These are phyloP conservation scores for Phytophthora tentaculata DNA, from an alignment of 352 stramenopile species.

Conservation along the genomic window DNA sequence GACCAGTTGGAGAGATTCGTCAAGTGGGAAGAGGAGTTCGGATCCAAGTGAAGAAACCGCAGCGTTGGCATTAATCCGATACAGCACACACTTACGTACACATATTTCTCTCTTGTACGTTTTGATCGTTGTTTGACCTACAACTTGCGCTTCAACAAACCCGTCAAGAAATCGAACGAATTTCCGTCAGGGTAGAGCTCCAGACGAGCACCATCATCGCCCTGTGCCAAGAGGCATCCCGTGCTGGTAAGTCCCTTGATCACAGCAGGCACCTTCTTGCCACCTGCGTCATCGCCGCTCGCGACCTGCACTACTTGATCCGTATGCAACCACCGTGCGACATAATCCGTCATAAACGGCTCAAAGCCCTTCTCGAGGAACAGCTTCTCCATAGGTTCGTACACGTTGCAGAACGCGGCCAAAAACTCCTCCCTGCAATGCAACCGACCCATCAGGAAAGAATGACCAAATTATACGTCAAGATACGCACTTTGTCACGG, in stretches of 20 bases:
- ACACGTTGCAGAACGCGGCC: conserved; percentile 88
- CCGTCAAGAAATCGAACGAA: conserved; percentile 89
- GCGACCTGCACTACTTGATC: conserved; percentile 84
- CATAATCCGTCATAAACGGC: conserved; percentile 86
- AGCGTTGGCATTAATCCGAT: conserved; percentile 8
- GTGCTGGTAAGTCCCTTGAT: conserved; percentile 84
- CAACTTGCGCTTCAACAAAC: conserved; percentile 87
- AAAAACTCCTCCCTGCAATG: conserved; percentile 80
- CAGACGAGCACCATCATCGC: conserved; percentile 64
- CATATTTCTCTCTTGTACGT: conserved; percentile 2
- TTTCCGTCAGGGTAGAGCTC: conserved; percentile 92
- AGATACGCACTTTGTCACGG: conserved; percentile 80
- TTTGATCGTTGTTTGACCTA: conserved; percentile 29
- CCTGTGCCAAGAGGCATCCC: conserved; percentile 77
- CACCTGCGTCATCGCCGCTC: conserved; percentile 50
- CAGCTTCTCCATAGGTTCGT: conserved; percentile 83
- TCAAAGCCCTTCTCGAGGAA: conserved; percentile 86
- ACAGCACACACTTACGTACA: conserved; percentile 11
- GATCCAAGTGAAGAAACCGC: conserved; percentile 62
- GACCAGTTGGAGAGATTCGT: conserved; percentile 78
- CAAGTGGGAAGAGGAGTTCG: conserved; percentile 87
- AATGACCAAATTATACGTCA: too few species aligned
- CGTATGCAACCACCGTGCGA: conserved; percentile 86
- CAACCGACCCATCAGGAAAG: conserved; percentile 9
- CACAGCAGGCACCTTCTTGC: conserved; percentile 53